Conservation (phyloP, 2,329 filamentous ascomycete species). For the Calonectria hongkongensis region DNA sequence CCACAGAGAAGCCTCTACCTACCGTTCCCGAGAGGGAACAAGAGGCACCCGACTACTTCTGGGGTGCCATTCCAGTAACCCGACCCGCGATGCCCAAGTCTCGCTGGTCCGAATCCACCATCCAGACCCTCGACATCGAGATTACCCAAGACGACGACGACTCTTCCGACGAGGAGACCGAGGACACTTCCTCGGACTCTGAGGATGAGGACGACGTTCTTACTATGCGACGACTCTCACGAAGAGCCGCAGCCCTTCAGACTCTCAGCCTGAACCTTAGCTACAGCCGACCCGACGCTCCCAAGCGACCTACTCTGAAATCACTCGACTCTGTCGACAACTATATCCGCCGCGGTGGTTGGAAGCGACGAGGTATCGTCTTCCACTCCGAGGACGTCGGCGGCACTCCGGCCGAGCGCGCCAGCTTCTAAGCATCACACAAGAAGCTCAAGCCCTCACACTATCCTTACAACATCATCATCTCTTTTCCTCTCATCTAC, state of each 20-base stretch:
- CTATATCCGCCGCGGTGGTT: constrained; percentile 65
- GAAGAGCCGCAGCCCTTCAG: constrained; percentile 48
- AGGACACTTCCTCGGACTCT: constrained; percentile 49
- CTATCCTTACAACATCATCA: constrained; percentile 14
- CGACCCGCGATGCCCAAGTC: constrained; percentile 60
- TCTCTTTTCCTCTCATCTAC: not conserved
- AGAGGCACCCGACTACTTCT: constrained; percentile 60
- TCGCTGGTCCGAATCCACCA: constrained; percentile 66
- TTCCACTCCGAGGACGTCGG: constrained; percentile 60
- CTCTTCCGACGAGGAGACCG: constrained; percentile 48
- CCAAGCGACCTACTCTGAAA: constrained; percentile 62
- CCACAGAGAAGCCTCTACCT: constrained; percentile 57
- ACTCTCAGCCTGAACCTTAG: constrained; percentile 60
- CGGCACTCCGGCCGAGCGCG: constrained; percentile 45
- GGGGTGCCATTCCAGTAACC: constrained; percentile 52
- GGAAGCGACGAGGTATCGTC: constrained; percentile 66
- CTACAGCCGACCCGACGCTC: constrained; percentile 56
- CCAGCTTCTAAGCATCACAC: constrained; percentile 49
- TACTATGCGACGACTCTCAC: constrained; percentile 53
- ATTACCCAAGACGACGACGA: constrained; percentile 50
- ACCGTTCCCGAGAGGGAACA: constrained; percentile 50
- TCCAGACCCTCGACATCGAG: constrained; percentile 55
- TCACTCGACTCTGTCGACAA: constrained; percentile 63
- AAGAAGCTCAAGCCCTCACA: not conserved
- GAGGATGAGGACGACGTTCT: constrained; percentile 51